Conservation (phyloP, 208 protist species). For the Sergeia podlipaevii region DNA sequence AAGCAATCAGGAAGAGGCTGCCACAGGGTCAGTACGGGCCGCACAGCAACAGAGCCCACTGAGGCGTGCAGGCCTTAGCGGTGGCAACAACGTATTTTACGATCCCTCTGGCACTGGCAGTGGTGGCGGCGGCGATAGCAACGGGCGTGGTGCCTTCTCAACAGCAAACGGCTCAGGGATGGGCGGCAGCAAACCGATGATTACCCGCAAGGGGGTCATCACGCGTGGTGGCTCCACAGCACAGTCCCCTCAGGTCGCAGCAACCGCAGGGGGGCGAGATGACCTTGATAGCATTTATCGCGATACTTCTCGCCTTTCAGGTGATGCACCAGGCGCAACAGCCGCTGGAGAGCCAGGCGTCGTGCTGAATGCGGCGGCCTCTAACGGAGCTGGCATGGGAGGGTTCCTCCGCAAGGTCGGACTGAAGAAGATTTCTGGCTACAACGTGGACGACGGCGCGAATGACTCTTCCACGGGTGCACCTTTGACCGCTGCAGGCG, state of each 20-base stretch:
- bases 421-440: constrained; percentile 38
- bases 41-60: constrained; percentile 6
- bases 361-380: constrained; percentile 7
- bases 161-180: background rate
- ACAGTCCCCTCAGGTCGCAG: background rate
- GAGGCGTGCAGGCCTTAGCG: background rate
- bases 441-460: constrained; percentile 23
- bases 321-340: background rate
- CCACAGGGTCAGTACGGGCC: too few species aligned
- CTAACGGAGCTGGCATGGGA: constrained; percentile 12
- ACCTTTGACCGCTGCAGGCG: background rate
- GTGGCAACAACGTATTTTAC: constrained; percentile 38
- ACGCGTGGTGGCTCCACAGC: constrained; percentile 7
- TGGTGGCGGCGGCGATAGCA: too few species aligned
- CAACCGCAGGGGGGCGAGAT: constrained; percentile 10
- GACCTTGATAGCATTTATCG: constrained; percentile 4
- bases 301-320: constrained; percentile 3
- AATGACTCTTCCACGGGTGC: background rate
- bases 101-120: constrained; percentile 31
- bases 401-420: constrained; percentile 44
- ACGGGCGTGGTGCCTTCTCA: too few species aligned
- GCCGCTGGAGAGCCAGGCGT: constrained; percentile 6
- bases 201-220: constrained; percentile 23
- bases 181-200: constrained; percentile 17
- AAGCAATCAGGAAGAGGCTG: background rate